phyloP scores from a whole-genome alignment of 108 stramenopile genomes.

The Phaeodactylum tricornutum region DNA sequence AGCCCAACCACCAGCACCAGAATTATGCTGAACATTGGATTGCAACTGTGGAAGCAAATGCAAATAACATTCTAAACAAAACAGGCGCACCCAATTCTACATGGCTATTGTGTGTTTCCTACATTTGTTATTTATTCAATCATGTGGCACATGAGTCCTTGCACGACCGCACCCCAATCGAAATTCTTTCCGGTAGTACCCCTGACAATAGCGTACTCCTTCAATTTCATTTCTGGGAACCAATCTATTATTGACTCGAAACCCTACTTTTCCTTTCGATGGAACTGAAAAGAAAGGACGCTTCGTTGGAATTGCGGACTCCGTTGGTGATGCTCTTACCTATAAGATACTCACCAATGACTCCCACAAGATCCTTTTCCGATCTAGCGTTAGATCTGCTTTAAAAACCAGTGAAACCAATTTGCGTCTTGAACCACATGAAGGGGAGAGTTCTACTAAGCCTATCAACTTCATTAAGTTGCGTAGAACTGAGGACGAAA shows the following conservation, averaged over 20 bases:
- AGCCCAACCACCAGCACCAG: constrained; percentile 19
- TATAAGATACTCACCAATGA: too few species aligned
- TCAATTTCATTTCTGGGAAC: constrained; percentile 13
- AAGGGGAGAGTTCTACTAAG: too few species aligned
- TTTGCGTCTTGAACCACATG: too few species aligned
- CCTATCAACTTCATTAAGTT: too few species aligned
- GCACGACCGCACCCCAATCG: constrained; percentile 4
- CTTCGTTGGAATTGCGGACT: constrained; percentile 21
- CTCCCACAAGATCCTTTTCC: too few species aligned
- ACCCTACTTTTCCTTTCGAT: not conserved
- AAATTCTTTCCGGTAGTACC: constrained; percentile 1
- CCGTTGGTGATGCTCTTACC: constrained; percentile 19
- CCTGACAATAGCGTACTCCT: constrained; percentile 15
- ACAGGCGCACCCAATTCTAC: constrained; percentile 10
- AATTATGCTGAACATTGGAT: constrained; percentile 17
- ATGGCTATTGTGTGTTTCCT: constrained; percentile 13
- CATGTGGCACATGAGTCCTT: constrained; percentile 10
- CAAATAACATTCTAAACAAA: constrained; percentile 9
- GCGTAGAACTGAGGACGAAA: too few species aligned
- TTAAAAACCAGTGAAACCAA: too few species aligned
- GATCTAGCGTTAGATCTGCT: too few species aligned
- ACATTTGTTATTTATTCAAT: constrained; percentile 8
- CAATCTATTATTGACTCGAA: constrained; percentile 6
- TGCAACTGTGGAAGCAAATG: constrained; percentile 8
- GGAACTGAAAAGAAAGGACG: constrained; percentile 4